Evolutionary conservation across 2,329 filamentous ascomycete genomes (phyloP).

Genomic region (Neurospora sp.): DNA sequence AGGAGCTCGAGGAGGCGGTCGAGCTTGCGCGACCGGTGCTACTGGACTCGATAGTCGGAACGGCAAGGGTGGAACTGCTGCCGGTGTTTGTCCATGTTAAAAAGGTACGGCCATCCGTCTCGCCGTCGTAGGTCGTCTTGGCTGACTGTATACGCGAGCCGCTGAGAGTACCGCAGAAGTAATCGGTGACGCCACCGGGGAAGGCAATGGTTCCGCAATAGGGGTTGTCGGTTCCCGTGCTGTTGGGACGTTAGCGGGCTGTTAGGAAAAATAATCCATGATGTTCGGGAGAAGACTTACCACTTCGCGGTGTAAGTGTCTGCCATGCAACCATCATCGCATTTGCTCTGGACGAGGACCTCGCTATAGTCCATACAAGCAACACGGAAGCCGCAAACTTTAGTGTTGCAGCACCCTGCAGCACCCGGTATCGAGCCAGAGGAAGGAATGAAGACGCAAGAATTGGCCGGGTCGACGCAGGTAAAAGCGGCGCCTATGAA

Average conservation of each 20-base stretch:
- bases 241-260: constrained; percentile 17
- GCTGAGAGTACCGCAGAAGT: constrained; percentile 29
- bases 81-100: constrained; percentile 9
- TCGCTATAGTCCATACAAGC: constrained; percentile 30
- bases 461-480: constrained; percentile 23
- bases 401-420: constrained; percentile 32
- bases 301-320: constrained; percentile 36
- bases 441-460: constrained; percentile 32
- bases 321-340: constrained; percentile 29
- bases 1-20: neutral
- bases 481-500: constrained; percentile 28
- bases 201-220: constrained; percentile 39
- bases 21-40: neutral
- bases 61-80: constrained; percentile 1
- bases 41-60: neutral
- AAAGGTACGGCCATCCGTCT: constrained; percentile 24
- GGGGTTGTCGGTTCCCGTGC: constrained; percentile 24
- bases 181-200: constrained; percentile 31
- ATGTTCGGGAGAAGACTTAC: constrained; percentile 19
- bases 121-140: constrained; percentile 31
- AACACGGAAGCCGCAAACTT: constrained; percentile 25
- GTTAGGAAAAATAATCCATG: neutral
- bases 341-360: constrained; percentile 26
- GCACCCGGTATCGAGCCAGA: constrained; percentile 22
- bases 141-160: constrained; percentile 26